Percentiles rank a stretch among this genome's conserved stretches.
Evolutionary conservation across 257 asterid species (phyloP).

Genomic region (Thymus quinquecostatus): DNA sequence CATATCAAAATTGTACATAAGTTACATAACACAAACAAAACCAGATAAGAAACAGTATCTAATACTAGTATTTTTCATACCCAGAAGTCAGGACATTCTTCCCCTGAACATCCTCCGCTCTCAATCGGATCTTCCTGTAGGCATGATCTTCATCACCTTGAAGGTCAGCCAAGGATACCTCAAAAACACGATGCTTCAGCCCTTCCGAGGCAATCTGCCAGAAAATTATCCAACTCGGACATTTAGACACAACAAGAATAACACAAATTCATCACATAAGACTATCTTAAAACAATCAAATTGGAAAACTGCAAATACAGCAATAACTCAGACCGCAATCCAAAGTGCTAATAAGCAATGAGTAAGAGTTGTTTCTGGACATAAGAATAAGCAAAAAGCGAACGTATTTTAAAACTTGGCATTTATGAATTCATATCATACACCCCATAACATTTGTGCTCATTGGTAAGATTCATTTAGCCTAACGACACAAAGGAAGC

Average conservation of each 20-base stretch:
- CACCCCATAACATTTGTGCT: not conserved
- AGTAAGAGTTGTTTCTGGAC: not conserved
- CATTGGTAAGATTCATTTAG: not conserved
- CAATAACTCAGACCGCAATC: not conserved
- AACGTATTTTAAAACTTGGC: too few species aligned
- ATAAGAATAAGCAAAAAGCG: not conserved
- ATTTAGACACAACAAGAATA: not conserved
- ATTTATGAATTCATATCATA: not conserved
- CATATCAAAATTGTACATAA: not conserved
- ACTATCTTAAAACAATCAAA: not conserved
- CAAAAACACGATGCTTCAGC: conserved; percentile 84
- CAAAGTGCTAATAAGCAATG: too few species aligned
- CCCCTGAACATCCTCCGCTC: conserved; percentile 88
- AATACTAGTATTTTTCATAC: conserved; percentile 26
- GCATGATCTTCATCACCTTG: conserved; percentile 83
- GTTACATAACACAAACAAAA: not conserved
- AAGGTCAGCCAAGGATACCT: conserved; percentile 85
- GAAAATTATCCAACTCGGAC: not conserved
- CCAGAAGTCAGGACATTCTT: conserved; percentile 67
- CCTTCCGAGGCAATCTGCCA: conserved; percentile 93
- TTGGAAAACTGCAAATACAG: not conserved
- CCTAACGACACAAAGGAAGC: not conserved
- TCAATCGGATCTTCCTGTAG: conserved; percentile 83
- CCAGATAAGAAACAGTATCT: not conserved
- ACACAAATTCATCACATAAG: not conserved